These are phyloP conservation scores for Cryptococcus sp. DNA, from an alignment of 1,284 basidiomycete species.

Conservation along the genomic window DNA sequence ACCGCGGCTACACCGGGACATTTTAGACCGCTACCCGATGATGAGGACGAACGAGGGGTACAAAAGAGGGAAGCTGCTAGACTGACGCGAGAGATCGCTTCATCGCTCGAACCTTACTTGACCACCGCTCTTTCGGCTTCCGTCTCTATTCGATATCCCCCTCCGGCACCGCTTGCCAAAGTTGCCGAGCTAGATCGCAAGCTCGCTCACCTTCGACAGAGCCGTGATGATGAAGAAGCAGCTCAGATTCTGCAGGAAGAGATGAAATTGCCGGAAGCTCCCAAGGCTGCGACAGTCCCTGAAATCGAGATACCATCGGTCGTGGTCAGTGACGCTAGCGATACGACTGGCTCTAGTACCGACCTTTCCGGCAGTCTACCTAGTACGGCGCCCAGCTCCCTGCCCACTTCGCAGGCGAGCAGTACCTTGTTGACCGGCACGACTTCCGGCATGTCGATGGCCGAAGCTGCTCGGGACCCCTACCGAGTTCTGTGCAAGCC, in stretches of 20 bases:
- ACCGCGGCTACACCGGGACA: constrained; percentile 1
- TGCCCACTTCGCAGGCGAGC: constrained; percentile 5
- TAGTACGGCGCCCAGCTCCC: constrained; percentile 17
- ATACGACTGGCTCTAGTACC: constrained; percentile 1
- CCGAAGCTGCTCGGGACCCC: constrained; percentile 26
- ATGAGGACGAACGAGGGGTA: constrained; percentile 57
- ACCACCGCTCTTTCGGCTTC: constrained; percentile 85
- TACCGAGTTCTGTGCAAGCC: constrained; percentile 40
- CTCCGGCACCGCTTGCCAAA: constrained; percentile 75
- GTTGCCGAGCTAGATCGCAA: constrained; percentile 83
- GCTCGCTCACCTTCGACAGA: constrained; percentile 61
- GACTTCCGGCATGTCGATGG: background rate
- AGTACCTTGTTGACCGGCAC: constrained; percentile 5
- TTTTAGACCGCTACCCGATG: constrained; percentile 9
- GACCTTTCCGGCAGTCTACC: constrained; percentile 10
- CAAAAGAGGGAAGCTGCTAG: constrained; percentile 56
- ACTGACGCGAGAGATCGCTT: constrained; percentile 54
- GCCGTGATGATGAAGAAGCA: constrained; percentile 67
- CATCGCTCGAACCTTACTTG: constrained; percentile 74
- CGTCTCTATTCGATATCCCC: constrained; percentile 80
- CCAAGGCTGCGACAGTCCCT: constrained; percentile 6
- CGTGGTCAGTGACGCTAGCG: constrained; percentile 2
- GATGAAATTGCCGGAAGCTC: constrained; percentile 31
- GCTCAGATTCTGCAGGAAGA: constrained; percentile 76
- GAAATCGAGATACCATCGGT: constrained; percentile 8